Evolutionary conservation across 2,329 filamentous ascomycete genomes (phyloP).

Genomic region (Macrophomina pseudophaseolina): DNA sequence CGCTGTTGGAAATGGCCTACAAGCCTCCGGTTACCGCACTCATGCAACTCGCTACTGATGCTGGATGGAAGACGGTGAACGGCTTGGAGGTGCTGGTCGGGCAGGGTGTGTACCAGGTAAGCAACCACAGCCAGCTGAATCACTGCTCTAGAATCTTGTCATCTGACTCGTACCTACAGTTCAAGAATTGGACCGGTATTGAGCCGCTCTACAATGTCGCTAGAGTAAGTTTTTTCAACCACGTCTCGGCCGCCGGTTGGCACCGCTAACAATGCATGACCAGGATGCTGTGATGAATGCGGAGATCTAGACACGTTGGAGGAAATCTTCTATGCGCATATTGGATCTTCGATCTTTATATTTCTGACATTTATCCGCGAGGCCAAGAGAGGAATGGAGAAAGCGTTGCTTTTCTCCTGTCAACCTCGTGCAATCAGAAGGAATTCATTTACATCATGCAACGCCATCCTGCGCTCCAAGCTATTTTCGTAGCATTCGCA

Average conservation of each 20-base stretch:
- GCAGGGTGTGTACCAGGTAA: conserved; percentile 72
- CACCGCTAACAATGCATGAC: not conserved
- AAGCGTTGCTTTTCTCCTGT: not conserved
- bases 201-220: conserved; percentile 73
- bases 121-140: not conserved
- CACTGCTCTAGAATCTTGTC: conserved; percentile 47
- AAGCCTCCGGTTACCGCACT: conserved; percentile 82
- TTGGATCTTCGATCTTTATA: not conserved
- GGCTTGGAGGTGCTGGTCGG: conserved; percentile 88
- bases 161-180: conserved; percentile 53
- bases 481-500: not conserved
- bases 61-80: conserved; percentile 81
- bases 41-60: conserved; percentile 80
- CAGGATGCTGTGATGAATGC: conserved; percentile 25
- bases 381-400: not conserved
- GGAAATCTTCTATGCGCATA: not conserved
- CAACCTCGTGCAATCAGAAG: not conserved
- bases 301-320: conserved; percentile 6
- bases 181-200: conserved; percentile 84
- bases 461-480: not conserved
- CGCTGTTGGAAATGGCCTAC: conserved; percentile 95
- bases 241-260: not conserved
- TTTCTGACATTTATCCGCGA: not conserved
- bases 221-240: conserved; percentile 52
- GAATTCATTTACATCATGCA: not conserved